phyloP scores from a whole-genome alignment of 2,329 filamentous ascomycete genomes.

The Canariomyces notabilis region DNA sequence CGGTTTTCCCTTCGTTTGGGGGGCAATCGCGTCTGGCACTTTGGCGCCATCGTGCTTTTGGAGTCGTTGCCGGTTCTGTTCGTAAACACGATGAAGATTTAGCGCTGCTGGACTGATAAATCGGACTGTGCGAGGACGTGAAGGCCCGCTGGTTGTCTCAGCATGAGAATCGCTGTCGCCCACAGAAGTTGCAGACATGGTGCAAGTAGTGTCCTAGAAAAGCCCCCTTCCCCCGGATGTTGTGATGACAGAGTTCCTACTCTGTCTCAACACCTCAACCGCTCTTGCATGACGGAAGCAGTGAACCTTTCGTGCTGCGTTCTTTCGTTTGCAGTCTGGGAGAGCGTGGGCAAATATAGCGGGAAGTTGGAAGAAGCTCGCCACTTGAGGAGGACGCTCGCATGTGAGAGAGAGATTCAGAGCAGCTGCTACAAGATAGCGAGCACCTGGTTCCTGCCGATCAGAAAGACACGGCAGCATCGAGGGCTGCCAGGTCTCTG shows the following conservation, averaged over 20 bases:
- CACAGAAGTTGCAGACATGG: slow-evolving; percentile 25
- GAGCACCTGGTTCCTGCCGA: slow-evolving; percentile 12
- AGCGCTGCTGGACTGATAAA: slow-evolving; percentile 54
- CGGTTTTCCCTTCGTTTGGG: slow-evolving; percentile 64
- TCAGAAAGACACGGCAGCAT: slow-evolving; percentile 4
- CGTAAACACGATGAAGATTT: slow-evolving; percentile 58
- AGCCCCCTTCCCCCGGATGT: neutral
- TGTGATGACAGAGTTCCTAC: neutral
- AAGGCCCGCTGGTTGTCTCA: slow-evolving; percentile 14
- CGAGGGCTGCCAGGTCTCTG: slow-evolving; percentile 8
- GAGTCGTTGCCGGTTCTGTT: slow-evolving; percentile 54
- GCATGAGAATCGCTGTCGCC: slow-evolving; percentile 16
- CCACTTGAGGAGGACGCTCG: slow-evolving; percentile 17
- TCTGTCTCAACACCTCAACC: slow-evolving; percentile 4
- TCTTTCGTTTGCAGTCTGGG: slow-evolving; percentile 13
- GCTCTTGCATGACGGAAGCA: slow-evolving; percentile 3
- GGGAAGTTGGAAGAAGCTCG: slow-evolving; percentile 3
- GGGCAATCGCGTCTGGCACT: slow-evolving; percentile 40
- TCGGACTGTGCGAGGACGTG: slow-evolving; percentile 32
- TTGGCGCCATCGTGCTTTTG: slow-evolving; percentile 46
- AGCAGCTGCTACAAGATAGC: slow-evolving; percentile 9
- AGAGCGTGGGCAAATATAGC: slow-evolving; percentile 10
- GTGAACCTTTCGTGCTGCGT: neutral
- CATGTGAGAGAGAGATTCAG: slow-evolving; percentile 11
- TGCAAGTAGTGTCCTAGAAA: slow-evolving; percentile 1